These are phyloP conservation scores for Exophiala alcalophila DNA, from an alignment of 2,329 filamentous ascomycete species.

Conservation along the genomic window DNA sequence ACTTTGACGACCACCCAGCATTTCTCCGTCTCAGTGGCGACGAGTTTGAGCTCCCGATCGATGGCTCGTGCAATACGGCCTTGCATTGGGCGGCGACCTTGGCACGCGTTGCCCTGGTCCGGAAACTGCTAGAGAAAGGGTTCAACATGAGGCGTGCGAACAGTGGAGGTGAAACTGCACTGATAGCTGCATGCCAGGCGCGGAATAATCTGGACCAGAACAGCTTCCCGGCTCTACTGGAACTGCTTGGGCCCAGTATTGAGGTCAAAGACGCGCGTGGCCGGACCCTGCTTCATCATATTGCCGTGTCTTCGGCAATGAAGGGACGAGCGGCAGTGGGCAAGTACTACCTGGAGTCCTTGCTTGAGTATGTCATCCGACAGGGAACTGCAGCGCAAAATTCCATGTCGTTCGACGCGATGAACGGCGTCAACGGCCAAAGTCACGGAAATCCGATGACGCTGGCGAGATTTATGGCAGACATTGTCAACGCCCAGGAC, in stretches of 20 bases:
- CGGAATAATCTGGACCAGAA: conserved; percentile 91
- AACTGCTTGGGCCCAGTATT: conserved; percentile 83
- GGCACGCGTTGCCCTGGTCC: conserved; percentile 76
- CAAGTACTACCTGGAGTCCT: conserved; percentile 90
- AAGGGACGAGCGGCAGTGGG: conserved; percentile 89
- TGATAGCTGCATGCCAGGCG: conserved; percentile 89
- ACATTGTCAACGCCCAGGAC: conserved; percentile 94
- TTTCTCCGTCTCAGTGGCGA: conserved; percentile 70
- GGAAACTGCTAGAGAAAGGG: conserved; percentile 76
- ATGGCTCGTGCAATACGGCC: conserved; percentile 79
- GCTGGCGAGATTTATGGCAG: conserved; percentile 88
- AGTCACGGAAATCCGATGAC: conserved; percentile 58
- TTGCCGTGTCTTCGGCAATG: conserved; percentile 91
- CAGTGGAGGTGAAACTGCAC: conserved; percentile 80
- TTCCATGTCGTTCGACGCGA: conserved; percentile 42
- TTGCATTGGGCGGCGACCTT: conserved; percentile 96
- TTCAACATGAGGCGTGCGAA: conserved; percentile 88
- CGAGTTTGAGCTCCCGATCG: conserved; percentile 90
- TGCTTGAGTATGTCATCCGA: conserved; percentile 90
- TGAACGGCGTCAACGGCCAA: conserved; percentile 32
- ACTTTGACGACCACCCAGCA: conserved; percentile 71
- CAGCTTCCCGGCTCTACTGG: conserved; percentile 85
- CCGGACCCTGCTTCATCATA: conserved; percentile 90
- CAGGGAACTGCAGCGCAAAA: conserved; percentile 62
- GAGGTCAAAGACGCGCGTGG: conserved; percentile 87